phyloP scores from a whole-genome alignment of 352 stramenopile genomes.

The Phytophthora idaei region DNA sequence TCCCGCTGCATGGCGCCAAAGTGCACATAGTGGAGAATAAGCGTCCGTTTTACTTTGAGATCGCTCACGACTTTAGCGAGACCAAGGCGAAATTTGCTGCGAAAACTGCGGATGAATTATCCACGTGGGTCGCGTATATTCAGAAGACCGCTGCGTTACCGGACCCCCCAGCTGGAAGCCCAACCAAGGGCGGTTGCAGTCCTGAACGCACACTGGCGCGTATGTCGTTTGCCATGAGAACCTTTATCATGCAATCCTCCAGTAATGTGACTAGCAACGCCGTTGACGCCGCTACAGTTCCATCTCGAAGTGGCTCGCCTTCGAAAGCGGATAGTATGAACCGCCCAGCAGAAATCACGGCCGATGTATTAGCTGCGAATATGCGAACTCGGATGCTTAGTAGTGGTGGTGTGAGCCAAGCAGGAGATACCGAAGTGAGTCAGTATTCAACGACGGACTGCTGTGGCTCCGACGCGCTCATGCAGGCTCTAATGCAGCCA shows the following conservation, averaged over 20 bases:
- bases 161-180: conserved; percentile 49
- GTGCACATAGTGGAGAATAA: conserved; percentile 71
- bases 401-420: conserved; percentile 27
- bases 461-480: conserved; percentile 27
- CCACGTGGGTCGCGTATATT: conserved; percentile 63
- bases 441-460: conserved; percentile 37
- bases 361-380: conserved; percentile 20
- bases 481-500: conserved; percentile 40
- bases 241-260: conserved; percentile 70
- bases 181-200: conserved; percentile 45
- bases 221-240: conserved; percentile 81
- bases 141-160: conserved; percentile 52
- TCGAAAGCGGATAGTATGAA: conserved; percentile 25
- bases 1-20: conserved; percentile 68
- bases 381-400: conserved; percentile 34
- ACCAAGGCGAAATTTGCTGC: conserved; percentile 81
- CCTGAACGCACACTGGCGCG: conserved; percentile 54
- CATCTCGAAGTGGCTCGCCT: conserved; percentile 11
- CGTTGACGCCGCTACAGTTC: conserved; percentile 8
- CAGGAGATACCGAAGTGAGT: conserved; percentile 38
- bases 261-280: conserved; percentile 22
- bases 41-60: conserved; percentile 83
- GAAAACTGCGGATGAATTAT: conserved; percentile 63
- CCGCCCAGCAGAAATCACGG: conserved; percentile 22
- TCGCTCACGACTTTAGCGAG: conserved; percentile 73